A percentile compares a stretch with the other conserved stretches of the same genome.
Evolutionary conservation across 1,139 yeast genomes (phyloP).

Genomic region (Sugiyamaella japonica): DNA sequence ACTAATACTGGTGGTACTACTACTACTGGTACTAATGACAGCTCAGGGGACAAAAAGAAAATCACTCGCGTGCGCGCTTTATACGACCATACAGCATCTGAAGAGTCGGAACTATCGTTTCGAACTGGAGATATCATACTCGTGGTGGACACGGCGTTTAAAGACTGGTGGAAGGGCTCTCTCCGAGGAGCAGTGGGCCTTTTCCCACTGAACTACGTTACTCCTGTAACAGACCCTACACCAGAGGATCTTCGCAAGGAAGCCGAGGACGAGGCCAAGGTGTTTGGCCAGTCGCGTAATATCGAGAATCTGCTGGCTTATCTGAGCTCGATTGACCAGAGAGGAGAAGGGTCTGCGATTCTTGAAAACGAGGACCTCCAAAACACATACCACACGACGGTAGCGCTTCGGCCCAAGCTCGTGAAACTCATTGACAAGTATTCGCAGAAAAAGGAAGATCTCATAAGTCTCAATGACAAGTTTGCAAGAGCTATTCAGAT

Average conservation of each 20-base stretch:
- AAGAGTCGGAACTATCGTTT: constrained; percentile 48
- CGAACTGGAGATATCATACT: constrained; percentile 53
- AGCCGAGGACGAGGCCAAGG: constrained; percentile 45
- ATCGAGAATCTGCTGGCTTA: constrained; percentile 66
- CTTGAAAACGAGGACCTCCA: constrained; percentile 51
- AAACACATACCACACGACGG: constrained; percentile 62
- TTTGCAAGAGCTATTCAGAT: constrained; percentile 63
- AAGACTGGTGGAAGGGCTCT: constrained; percentile 97
- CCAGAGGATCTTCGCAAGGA: constrained; percentile 52
- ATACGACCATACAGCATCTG: constrained; percentile 71
- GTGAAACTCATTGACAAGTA: constrained; percentile 75
- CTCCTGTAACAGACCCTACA: constrained; percentile 70
- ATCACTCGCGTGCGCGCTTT: constrained; percentile 77
- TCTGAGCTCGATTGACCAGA: constrained; percentile 48
- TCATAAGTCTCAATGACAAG: constrained; percentile 67
- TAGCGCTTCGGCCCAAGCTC: constrained; percentile 71
- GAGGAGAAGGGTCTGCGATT: constrained; percentile 34
- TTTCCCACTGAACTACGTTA: constrained; percentile 92
- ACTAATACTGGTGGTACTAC: not conserved
- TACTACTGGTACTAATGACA: not conserved
- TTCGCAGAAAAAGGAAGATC: constrained; percentile 70
- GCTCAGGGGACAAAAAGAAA: constrained; percentile 39
- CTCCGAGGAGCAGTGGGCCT: constrained; percentile 79
- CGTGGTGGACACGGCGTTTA: constrained; percentile 82
- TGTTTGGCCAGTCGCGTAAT: constrained; percentile 53